Evolutionary conservation across 768 basidiomycete genomes (phyloP), one percentile per base, ranked within the genome.

Genomic region (Mycena maculata): DNA sequence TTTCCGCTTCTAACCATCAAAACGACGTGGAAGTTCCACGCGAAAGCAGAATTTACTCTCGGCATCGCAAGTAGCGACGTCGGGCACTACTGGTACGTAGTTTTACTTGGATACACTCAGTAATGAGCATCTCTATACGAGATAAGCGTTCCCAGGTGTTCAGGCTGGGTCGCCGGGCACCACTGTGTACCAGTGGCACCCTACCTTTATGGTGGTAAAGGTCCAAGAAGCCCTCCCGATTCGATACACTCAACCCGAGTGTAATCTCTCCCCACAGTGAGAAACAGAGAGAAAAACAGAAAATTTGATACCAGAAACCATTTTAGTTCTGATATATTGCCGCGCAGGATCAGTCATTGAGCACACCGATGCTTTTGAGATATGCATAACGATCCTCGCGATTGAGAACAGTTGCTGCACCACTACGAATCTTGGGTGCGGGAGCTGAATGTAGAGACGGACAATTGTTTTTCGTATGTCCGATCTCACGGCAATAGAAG

Each of bases 161-260:
- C n/a, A 39, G 23, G 20, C 53, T 22, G 23, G 31, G 22, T 9
- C 36, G 33, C 53, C 53, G 31, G 53, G 53, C 36, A n/a, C 38
- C 53, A 38, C 53, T 55, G 53, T 38, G 31, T 52, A 52, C 30
- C 50, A 52, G 50, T 52, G 50, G 50, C 50, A 52, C 50, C 48
- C 28, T 15, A 52, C 50, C 50, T 52, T 52, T 52, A 18, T 52
- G 16, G 50, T 52, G 50, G 50, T 52, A 52, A 52, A 55, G 53
- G 53, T 55, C 53, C 53, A 55, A 55, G 53, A 55, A 36, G 33
- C 33, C 33, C 13, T 13, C 33, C 33, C n/a, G n/a, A n/a, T n/a
- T n/a, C n/a, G n/a, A n/a, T n/a, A n/a, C n/a, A n/a, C n/a, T n/a
- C n/a, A n/a, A n/a, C n/a, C n/a, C n/a, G n/a, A n/a, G n/a, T n/a